These are phyloP conservation scores for Pseudoneurospora amorphoporcata DNA, from an alignment of 495 filamentous ascomycete species.

Conservation along the genomic window DNA sequence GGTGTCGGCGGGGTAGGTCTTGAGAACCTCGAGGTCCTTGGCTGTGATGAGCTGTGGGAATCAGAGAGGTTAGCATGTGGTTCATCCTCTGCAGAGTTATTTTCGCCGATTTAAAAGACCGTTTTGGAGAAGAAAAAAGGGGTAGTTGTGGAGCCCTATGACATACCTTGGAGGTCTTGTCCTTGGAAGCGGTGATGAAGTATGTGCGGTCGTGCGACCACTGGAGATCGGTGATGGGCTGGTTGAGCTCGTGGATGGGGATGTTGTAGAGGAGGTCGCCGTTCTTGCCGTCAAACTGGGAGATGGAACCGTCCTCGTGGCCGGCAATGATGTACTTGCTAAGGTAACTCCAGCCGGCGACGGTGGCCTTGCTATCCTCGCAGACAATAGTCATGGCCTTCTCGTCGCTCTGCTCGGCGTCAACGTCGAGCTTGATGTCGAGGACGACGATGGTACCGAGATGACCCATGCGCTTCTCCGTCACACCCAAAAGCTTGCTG, in stretches of 20 bases:
- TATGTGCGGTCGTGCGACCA: constrained; percentile 90
- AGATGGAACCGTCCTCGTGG: constrained; percentile 90
- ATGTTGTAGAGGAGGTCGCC: constrained; percentile 73
- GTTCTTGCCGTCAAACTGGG: constrained; percentile 90
- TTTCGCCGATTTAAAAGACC: background rate
- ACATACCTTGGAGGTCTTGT: constrained; percentile 85
- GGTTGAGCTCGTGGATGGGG: constrained; percentile 72
- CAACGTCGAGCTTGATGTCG: constrained; percentile 68
- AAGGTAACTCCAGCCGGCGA: constrained; percentile 90
- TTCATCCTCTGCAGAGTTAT: background rate
- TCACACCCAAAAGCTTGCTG: constrained; percentile 77
- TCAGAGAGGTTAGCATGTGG: constrained; percentile 3
- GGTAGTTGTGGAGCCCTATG: background rate
- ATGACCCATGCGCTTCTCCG: constrained; percentile 95
- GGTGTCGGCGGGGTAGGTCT: constrained; percentile 88
- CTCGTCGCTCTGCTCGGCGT: constrained; percentile 76
- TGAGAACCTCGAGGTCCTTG: constrained; percentile 78
- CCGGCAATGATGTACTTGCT: constrained; percentile 92
- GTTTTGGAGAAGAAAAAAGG: background rate
- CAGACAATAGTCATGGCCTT: constrained; percentile 75
- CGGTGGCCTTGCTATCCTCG: constrained; percentile 89
- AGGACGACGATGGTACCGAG: constrained; percentile 86
- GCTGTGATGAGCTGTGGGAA: constrained; percentile 60
- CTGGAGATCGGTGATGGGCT: constrained; percentile 85
- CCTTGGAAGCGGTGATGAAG: constrained; percentile 95